Evolutionary conservation across 129 eudicot genomes (phyloP).

Genomic region (Solidago caesia): DNA sequence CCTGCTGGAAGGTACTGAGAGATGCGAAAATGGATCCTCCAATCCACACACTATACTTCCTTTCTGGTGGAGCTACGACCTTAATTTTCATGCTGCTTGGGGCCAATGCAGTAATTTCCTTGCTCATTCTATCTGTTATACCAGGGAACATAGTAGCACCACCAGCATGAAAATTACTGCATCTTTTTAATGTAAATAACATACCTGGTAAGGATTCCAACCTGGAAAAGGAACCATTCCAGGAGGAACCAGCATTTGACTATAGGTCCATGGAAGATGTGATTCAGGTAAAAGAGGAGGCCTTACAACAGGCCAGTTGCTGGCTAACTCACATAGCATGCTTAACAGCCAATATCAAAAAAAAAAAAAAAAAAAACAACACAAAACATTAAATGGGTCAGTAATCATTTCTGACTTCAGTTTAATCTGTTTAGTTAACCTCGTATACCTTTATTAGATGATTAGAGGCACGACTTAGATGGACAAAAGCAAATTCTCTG

Average conservation of each 20-base stretch:
- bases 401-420: too few species aligned
- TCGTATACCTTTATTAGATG: slow-evolving; percentile 62
- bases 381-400: too few species aligned
- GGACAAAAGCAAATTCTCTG: slow-evolving; percentile 77
- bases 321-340: slow-evolving; percentile 19
- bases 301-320: slow-evolving; percentile 83
- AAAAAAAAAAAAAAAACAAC: too few species aligned
- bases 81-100: slow-evolving; percentile 75
- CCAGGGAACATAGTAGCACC: slow-evolving; percentile 71
- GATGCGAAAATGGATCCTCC: slow-evolving; percentile 71
- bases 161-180: slow-evolving; percentile 22
- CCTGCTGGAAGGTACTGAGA: slow-evolving; percentile 78
- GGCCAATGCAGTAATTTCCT: slow-evolving; percentile 63
- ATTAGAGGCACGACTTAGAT: slow-evolving; percentile 77
- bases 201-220: slow-evolving; percentile 86
- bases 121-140: slow-evolving; percentile 69
- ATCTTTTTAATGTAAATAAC: background rate
- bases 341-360: too few species aligned
- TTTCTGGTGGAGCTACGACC: slow-evolving; percentile 67
- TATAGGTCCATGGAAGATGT: slow-evolving; percentile 71
- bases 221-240: slow-evolving; percentile 76
- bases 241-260: slow-evolving; percentile 62
- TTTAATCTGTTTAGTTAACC: too few species aligned
- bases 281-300: slow-evolving; percentile 68
- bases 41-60: slow-evolving; percentile 76